A percentile compares a stretch with the other conserved stretches of the same genome.
Evolutionary conservation across 1,284 basidiomycete genomes (phyloP).

Genomic region (Trametes pubescens): DNA sequence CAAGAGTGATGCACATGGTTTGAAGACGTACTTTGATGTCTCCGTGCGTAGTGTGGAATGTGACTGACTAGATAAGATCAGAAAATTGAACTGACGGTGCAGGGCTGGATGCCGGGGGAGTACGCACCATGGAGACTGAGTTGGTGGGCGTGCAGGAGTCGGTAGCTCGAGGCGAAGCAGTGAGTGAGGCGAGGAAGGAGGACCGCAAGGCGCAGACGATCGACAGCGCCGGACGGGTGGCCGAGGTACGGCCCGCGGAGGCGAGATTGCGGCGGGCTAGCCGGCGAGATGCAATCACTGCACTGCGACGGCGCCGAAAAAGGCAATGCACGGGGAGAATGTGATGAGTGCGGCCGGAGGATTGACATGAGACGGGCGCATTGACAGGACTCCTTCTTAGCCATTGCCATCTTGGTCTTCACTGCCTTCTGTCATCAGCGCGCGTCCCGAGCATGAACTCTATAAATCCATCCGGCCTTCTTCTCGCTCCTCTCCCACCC

Average conservation of each 20-base stretch:
- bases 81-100: constrained; percentile 16
- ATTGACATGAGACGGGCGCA: constrained; percentile 19
- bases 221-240: constrained; percentile 15
- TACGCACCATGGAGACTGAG: constrained; percentile 30
- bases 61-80: constrained; percentile 78
- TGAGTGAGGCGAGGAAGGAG: constrained; percentile 14
- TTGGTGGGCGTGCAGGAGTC: background rate
- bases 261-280: constrained; percentile 16
- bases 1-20: constrained; percentile 11
- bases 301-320: constrained; percentile 1
- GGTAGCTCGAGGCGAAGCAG: background rate
- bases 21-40: constrained; percentile 84
- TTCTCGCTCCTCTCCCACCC: constrained; percentile 30
- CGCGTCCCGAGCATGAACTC: constrained; percentile 33
- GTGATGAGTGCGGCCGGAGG: constrained; percentile 19
- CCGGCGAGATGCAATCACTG: constrained; percentile 1
- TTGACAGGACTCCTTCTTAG: constrained; percentile 20
- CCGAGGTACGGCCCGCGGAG: constrained; percentile 18
- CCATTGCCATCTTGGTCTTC: constrained; percentile 21
- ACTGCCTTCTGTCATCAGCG: constrained; percentile 36
- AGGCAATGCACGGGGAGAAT: constrained; percentile 8
- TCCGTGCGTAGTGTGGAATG: constrained; percentile 92
- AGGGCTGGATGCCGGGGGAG: constrained; percentile 6
- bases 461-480: constrained; percentile 34
- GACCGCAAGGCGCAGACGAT: constrained; percentile 13